These are phyloP conservation scores for Auricularia cornea DNA, from an alignment of 768 basidiomycete genomes.

Conservation along the genomic window DNA sequence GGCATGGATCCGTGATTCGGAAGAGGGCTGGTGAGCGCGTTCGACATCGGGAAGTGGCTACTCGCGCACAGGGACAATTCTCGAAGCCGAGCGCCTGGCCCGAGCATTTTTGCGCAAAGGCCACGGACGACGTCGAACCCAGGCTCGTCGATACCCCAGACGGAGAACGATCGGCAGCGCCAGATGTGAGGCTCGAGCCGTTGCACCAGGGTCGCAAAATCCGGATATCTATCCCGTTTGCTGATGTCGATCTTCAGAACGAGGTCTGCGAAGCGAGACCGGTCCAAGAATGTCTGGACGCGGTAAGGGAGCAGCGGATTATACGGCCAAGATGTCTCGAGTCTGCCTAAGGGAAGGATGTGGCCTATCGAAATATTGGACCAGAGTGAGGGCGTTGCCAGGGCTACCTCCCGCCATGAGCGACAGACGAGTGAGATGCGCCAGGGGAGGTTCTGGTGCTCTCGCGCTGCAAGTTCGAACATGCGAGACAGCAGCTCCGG, in stretches of 20 bases:
- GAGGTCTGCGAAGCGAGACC: not conserved
- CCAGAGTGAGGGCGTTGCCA: not conserved
- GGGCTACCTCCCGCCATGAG: conserved; percentile 1
- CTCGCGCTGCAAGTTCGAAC: not conserved
- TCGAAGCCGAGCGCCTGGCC: not conserved
- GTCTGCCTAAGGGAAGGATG: not conserved
- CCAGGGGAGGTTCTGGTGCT: not conserved
- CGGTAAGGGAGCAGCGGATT: not conserved
- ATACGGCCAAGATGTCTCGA: not conserved
- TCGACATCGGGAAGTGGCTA: not conserved
- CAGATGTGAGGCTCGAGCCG: not conserved
- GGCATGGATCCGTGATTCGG: not conserved
- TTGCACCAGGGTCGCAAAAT: not conserved
- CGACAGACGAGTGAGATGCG: conserved; percentile 2
- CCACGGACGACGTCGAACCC: not conserved
- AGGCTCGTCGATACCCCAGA: not conserved
- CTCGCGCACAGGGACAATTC: not conserved
- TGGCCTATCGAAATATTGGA: not conserved
- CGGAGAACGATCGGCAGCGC: not conserved
- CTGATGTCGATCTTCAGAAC: not conserved
- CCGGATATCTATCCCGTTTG: not conserved
- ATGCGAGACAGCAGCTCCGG: not conserved
- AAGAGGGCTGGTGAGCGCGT: not conserved
- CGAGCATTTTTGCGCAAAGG: not conserved
- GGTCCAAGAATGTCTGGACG: not conserved